A percentile compares a stretch with the other conserved stretches of the same genome.
Evolutionary conservation across 140 eudicot genomes (phyloP).

Genomic region (Anethum foeniculum): DNA sequence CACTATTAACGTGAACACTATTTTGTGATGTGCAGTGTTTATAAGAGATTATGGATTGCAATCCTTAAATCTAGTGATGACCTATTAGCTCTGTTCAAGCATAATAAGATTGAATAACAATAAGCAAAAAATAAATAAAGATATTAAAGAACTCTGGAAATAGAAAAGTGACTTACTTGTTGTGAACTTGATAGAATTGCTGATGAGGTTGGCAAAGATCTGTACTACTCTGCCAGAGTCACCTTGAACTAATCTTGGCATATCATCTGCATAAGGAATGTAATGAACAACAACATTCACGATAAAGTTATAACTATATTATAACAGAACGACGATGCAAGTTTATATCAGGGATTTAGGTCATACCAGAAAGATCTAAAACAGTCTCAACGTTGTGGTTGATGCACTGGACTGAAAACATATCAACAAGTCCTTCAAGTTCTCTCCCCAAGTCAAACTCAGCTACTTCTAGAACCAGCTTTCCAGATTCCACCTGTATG

Average conservation of each 20-base stretch:
- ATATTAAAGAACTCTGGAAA: not conserved
- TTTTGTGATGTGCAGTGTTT: not conserved
- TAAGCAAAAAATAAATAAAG: not conserved
- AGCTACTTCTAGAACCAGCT: constrained; percentile 73
- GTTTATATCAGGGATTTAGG: not conserved
- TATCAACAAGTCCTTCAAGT: constrained; percentile 91
- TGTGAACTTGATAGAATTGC: constrained; percentile 93
- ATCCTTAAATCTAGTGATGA: not conserved
- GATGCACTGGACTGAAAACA: constrained; percentile 95
- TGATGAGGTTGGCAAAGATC: constrained; percentile 83
- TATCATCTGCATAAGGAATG: constrained; percentile 9
- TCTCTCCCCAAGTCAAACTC: constrained; percentile 89
- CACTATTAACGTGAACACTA: not conserved
- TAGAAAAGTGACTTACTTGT: constrained; percentile 47
- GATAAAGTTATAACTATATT: not conserved
- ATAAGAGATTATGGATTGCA: too few relatives aligned
- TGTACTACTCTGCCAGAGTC: constrained; percentile 96
- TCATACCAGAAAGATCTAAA: constrained; percentile 84
- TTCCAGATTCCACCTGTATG: constrained; percentile 91
- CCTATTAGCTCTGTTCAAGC: not conserved
- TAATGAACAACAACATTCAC: not conserved
- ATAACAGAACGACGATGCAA: not conserved
- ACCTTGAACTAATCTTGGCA: constrained; percentile 76
- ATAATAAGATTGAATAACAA: not conserved
- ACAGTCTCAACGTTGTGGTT: constrained; percentile 83